Conservation (phyloP, 2,329 filamentous ascomycete genomes). For the Orbilia ellipsospora region DNA sequence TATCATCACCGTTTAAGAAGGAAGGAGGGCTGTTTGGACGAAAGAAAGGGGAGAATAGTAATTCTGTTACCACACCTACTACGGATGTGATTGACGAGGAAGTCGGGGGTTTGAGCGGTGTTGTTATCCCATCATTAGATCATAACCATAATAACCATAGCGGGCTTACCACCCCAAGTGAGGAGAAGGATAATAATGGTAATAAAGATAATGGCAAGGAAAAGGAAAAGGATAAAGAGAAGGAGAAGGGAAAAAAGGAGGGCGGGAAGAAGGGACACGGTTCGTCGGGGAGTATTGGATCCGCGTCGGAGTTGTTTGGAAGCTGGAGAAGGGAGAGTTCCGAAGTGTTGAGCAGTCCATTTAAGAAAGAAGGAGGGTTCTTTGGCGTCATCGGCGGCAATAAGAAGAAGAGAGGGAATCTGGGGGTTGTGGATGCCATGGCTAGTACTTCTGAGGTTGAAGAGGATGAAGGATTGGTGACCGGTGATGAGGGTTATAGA, state of each 20-base stretch:
- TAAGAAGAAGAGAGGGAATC: conserved; percentile 53
- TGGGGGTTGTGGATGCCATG: conserved; percentile 44
- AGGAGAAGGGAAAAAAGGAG: conserved; percentile 26
- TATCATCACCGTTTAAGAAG: conserved; percentile 58
- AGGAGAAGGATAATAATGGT: conserved; percentile 6
- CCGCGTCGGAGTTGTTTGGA: conserved; percentile 43
- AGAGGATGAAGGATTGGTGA: conserved; percentile 34
- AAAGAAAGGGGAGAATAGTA: conserved; percentile 54
- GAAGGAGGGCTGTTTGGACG: conserved; percentile 57
- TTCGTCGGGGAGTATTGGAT: conserved; percentile 43
- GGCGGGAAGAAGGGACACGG: conserved; percentile 42
- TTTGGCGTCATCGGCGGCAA: conserved; percentile 52
- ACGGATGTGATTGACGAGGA: conserved; percentile 51
- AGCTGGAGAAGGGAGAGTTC: conserved; percentile 49
- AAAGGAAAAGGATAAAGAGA: conserved; percentile 6
- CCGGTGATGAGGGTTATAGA: conserved; percentile 12
- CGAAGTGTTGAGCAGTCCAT: conserved; percentile 42
- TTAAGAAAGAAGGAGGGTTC: conserved; percentile 50
- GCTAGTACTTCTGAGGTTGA: conserved; percentile 50
- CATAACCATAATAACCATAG: background rate
- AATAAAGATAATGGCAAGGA: background rate
- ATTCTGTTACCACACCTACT: conserved; percentile 42
- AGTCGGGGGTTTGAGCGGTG: conserved; percentile 35
- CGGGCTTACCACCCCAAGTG: conserved; percentile 1
- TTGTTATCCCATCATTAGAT: conserved; percentile 31